Base-by-base conservation (phyloP, 306 rosid genomes). In the Fagus sylvatica region DNA sequence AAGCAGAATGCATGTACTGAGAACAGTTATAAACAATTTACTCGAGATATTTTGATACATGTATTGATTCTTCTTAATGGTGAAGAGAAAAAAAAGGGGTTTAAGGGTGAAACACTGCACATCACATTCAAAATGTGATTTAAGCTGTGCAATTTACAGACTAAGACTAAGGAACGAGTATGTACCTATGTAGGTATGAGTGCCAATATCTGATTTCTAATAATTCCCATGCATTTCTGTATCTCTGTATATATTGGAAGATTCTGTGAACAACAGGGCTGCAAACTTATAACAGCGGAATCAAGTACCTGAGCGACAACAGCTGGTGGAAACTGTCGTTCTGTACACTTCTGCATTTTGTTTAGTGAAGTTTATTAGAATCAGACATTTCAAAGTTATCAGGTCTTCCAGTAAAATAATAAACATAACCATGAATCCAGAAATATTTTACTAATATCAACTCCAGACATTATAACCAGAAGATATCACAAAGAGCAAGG, bases 161-260 rank as follows among this genome's bases (percentile, higher is more conserved):
- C 49, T 22, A 72, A 77, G 36, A 72, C 30, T 72, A 65, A 57
- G 53, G 40, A 71, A 67, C 13, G 37, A 61, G 74, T 71, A 49
- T 73, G 73, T 73, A 75, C 74, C 87, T 84, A 95, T 19, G 93
- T 87, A 11, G 99, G 99, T 69, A 95, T 53, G 30, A 95, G 94
- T 48, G 97, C 98, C 83, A 93, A 80, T 83, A 91, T 95, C 88
- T 95, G 97, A 81, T 85, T 95, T 88, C 97, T 91, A 69, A 95
- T 85, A 74, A 93, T 91, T 32, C 97, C 98, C 99, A 95, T 93
- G 87, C 90, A 95, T 84, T 88, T 93, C 76, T 91, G 97, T 76
- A 95, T 90, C 78, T 93, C 98, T 17, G 91, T 90, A 62, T 88
- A 91, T 75, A 91, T 76, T 57, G 96, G 85, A 57, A 87, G 87